Conservation (phyloP, 192 early-diverging fungal species). For the Glomus cerebriforme region DNA sequence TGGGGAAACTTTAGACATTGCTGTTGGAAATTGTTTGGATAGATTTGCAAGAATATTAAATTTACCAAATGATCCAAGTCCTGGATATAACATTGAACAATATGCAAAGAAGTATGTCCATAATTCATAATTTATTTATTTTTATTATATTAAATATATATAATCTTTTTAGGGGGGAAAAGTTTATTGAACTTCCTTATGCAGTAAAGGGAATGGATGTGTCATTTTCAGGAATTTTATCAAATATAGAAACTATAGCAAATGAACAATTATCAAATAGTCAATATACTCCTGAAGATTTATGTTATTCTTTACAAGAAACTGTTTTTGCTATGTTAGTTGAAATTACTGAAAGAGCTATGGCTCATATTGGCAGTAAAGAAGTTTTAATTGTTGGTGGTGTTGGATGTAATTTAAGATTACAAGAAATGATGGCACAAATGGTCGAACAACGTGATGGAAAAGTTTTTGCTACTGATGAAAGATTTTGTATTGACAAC, state of each 20-base stretch:
- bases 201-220: constrained; percentile 99
- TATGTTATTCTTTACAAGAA: constrained; percentile 98
- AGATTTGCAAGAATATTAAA: constrained; percentile 94
- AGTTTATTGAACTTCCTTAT: constrained; percentile 90
- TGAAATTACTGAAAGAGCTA: constrained; percentile 98
- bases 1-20: constrained; percentile 98
- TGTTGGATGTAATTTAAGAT: constrained; percentile 90
- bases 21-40: constrained; percentile 97
- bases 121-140: not conserved
- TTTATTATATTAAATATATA: not conserved
- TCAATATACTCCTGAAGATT: constrained; percentile 74
- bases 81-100: constrained; percentile 98
- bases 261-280: constrained; percentile 56
- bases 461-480: constrained; percentile 93
- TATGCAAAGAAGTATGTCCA: constrained; percentile 74
- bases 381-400: constrained; percentile 97
- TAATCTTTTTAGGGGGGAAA: constrained; percentile 63
- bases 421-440: constrained; percentile 97
- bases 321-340: constrained; percentile 99
- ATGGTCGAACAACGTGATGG: constrained; percentile 91
- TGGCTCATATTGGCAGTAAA: constrained; percentile 92
- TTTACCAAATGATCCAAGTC: constrained; percentile 93
- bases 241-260: constrained; percentile 79
- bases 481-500: constrained; percentile 98
- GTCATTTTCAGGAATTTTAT: constrained; percentile 94